A percentile compares a stretch with the other conserved stretches of the same genome.
Conservation (phyloP, 2,329 filamentous ascomycete genomes). For the Aspergillus neoniger region DNA sequence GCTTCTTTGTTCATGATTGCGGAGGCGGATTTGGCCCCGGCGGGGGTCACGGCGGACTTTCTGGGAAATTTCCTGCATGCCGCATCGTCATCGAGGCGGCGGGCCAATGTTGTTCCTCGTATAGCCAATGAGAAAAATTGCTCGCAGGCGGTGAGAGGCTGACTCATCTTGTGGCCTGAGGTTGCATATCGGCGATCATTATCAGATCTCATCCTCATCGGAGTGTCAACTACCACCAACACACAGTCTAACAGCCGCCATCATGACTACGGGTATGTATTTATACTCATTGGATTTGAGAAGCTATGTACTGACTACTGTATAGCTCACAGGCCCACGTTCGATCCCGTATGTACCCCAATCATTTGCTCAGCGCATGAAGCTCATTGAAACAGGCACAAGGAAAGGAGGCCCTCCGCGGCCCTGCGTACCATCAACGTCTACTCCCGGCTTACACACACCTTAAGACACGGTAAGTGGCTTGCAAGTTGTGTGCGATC, state of each 20-base stretch:
- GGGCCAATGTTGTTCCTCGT: conserved; percentile 14
- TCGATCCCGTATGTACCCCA: conserved; percentile 72
- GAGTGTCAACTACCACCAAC: conserved; percentile 8
- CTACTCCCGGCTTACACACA: conserved; percentile 91
- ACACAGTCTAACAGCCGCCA: conserved; percentile 16
- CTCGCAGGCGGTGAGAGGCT: conserved; percentile 15
- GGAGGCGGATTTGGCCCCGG: conserved; percentile 28
- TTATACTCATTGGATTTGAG: not conserved
- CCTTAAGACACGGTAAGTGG: conserved; percentile 75
- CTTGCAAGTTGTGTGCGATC: not conserved
- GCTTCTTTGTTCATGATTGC: conserved; percentile 82
- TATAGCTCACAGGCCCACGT: conserved; percentile 79
- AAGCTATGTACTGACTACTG: conserved; percentile 26
- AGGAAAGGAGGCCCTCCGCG: conserved; percentile 91
- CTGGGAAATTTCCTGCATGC: conserved; percentile 23
- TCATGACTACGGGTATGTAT: conserved; percentile 46
- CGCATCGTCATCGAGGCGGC: conserved; percentile 22
- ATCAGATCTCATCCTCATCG: conserved; percentile 9
- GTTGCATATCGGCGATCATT: conserved; percentile 4
- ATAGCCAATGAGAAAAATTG: conserved; percentile 8
- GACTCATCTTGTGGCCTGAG: conserved; percentile 17
- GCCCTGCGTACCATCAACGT: conserved; percentile 93
- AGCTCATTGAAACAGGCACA: conserved; percentile 61
- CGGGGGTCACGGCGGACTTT: conserved; percentile 24
- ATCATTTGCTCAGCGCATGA: conserved; percentile 26